Percentiles rank a stretch among this genome's conserved stretches.
Evolutionary conservation across 1,284 basidiomycete species (phyloP).

Genomic region (Melampsora americana): DNA sequence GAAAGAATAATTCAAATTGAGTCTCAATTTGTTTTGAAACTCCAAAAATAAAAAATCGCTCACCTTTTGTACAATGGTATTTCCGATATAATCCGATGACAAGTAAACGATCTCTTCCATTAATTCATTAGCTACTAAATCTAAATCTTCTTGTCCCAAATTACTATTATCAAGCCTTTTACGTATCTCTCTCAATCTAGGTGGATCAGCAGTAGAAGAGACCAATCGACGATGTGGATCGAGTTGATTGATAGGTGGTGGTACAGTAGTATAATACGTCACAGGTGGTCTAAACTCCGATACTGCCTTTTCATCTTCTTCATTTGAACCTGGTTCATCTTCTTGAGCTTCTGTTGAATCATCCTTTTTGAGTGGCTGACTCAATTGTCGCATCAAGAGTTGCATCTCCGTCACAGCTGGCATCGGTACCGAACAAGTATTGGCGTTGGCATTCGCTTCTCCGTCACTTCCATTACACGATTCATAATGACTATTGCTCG

Average conservation of each 20-base stretch:
- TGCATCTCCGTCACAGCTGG: conserved; percentile 40
- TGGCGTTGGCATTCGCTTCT: background rate
- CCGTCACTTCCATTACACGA: conserved; percentile 6
- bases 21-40: background rate
- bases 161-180: conserved; percentile 80
- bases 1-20: background rate
- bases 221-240: conserved; percentile 41
- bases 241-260: conserved; percentile 60
- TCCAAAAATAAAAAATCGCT: conserved; percentile 14
- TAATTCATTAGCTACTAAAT: conserved; percentile 79
- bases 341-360: conserved; percentile 3
- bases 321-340: background rate
- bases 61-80: conserved; percentile 66
- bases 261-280: conserved; percentile 90
- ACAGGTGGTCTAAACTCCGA: conserved; percentile 77
- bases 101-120: conserved; percentile 77
- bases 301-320: conserved; percentile 19
- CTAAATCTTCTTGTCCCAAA: conserved; percentile 80
- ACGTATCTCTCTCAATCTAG: conserved; percentile 85
- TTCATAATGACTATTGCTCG: conserved; percentile 6
- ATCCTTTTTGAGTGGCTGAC: background rate
- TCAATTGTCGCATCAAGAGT: conserved; percentile 32
- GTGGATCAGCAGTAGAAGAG: conserved; percentile 84
- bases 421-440: conserved; percentile 5
- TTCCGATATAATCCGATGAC: conserved; percentile 97